Evolutionary conservation across 2,329 filamentous ascomycete species (phyloP).

Genomic region (Epichloe gansuensis): DNA sequence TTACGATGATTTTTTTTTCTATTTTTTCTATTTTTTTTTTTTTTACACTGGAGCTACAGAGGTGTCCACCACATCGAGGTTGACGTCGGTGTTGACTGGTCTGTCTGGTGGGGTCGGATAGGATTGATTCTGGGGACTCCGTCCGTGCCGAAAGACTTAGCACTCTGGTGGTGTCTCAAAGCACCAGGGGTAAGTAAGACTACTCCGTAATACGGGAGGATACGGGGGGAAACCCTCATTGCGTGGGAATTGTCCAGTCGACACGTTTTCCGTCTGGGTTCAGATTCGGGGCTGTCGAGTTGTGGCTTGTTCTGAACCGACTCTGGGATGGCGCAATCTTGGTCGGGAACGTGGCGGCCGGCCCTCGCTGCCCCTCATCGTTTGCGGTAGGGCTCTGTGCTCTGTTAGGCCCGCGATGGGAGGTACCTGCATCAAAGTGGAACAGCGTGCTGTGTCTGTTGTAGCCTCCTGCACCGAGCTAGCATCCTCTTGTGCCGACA

Average conservation of each 20-base stretch:
- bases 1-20: no score
- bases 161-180: background rate
- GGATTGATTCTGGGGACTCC: background rate
- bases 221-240: background rate
- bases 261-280: background rate
- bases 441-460: no score
- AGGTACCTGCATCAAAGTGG: background rate
- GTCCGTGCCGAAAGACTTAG: background rate
- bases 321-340: constrained; percentile 6
- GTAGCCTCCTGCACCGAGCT: background rate
- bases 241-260: background rate
- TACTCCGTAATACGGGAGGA: background rate
- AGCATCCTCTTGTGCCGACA: background rate
- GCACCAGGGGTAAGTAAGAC: background rate
- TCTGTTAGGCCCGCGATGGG: constrained; percentile 2
- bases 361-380: background rate
- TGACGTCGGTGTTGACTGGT: background rate
- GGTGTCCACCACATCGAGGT: background rate
- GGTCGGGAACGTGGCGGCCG: background rate
- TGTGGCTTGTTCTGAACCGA: no score
- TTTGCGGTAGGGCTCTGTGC: background rate
- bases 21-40: no score
- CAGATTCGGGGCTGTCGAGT: background rate
- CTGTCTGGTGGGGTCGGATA: background rate
- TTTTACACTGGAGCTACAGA: background rate